Conservation (phyloP, 192 early-diverging fungal species). For the Umbelopsis sp. region DNA sequence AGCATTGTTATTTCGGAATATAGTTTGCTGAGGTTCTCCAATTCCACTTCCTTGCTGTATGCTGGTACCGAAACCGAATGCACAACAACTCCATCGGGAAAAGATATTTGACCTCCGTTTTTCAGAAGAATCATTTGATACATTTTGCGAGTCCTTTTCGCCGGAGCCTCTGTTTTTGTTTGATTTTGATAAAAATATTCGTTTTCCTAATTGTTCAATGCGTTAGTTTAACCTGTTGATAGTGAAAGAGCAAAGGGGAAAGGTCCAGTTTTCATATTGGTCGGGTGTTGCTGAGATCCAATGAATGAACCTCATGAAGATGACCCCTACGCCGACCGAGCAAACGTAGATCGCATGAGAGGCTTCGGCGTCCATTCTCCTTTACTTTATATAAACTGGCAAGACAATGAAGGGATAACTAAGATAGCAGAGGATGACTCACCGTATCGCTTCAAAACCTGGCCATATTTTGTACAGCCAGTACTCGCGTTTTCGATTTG, state of each 20-base stretch:
- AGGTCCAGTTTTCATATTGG: not conserved
- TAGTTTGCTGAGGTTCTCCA: not conserved
- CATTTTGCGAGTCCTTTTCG: not conserved
- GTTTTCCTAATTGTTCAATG: not conserved
- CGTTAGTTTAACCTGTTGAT: not conserved
- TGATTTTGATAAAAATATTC: not conserved
- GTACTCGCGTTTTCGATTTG: conserved; percentile 4
- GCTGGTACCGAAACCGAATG: not conserved
- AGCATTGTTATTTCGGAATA: conserved; percentile 6
- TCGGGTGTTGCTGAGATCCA: conserved; percentile 10
- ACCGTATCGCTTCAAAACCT: conserved; percentile 16
- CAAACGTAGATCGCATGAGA: too few species aligned
- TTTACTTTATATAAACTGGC: too few species aligned
- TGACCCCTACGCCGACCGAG: not conserved
- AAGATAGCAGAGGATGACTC: not conserved
- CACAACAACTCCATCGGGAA: conserved; percentile 19
- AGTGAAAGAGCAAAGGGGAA: not conserved
- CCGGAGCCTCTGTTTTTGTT: not conserved
- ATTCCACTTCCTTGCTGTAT: not conserved
- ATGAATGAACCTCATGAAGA: not conserved
- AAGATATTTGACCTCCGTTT: conserved; percentile 5
- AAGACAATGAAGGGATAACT: not conserved
- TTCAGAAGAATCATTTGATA: not conserved
- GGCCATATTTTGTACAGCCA: conserved; percentile 12
- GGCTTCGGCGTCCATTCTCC: too few species aligned